These are phyloP conservation scores for Paraconiothyrium brasiliense DNA, from an alignment of 2,329 filamentous ascomycete genomes.

Conservation along the genomic window DNA sequence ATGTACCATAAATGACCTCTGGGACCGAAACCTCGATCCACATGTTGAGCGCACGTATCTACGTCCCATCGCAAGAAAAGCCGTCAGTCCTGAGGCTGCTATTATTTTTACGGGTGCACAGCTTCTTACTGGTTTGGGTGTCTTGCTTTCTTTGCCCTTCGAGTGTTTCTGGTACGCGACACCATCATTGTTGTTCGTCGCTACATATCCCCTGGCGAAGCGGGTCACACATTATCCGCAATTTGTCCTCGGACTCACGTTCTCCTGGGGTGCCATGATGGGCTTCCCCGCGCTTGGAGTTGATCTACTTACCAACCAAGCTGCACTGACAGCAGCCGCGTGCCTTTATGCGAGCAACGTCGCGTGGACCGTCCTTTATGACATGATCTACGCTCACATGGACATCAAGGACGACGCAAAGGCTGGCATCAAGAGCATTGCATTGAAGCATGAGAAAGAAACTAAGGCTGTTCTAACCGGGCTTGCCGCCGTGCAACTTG, in stretches of 20 bases:
- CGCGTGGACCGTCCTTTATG: conserved; percentile 87
- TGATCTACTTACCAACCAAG: conserved; percentile 71
- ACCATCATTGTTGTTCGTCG: conserved; percentile 77
- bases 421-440: conserved; percentile 89
- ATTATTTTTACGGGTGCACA: conserved; percentile 79
- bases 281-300: conserved; percentile 85
- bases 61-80: conserved; percentile 82
- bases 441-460: conserved; percentile 77
- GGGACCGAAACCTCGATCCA: conserved; percentile 87
- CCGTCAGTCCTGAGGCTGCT: conserved; percentile 76
- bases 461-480: conserved; percentile 80
- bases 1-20: conserved; percentile 89
- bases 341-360: conserved; percentile 81
- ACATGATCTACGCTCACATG: conserved; percentile 95
- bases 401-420: conserved; percentile 87
- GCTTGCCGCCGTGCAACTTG: conserved; percentile 74
- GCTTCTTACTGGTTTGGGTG: conserved; percentile 74
- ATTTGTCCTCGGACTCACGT: conserved; percentile 81
- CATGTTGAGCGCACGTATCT: conserved; percentile 79
- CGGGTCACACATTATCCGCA: conserved; percentile 89
- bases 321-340: conserved; percentile 71
- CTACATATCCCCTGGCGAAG: conserved; percentile 83
- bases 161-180: conserved; percentile 80
- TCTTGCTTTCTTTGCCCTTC: conserved; percentile 79
- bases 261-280: conserved; percentile 90